Evolutionary conservation across 106 monocot species (phyloP), one percentile per base, ranked within the genome.

Genomic region (Chionographis japonica): DNA sequence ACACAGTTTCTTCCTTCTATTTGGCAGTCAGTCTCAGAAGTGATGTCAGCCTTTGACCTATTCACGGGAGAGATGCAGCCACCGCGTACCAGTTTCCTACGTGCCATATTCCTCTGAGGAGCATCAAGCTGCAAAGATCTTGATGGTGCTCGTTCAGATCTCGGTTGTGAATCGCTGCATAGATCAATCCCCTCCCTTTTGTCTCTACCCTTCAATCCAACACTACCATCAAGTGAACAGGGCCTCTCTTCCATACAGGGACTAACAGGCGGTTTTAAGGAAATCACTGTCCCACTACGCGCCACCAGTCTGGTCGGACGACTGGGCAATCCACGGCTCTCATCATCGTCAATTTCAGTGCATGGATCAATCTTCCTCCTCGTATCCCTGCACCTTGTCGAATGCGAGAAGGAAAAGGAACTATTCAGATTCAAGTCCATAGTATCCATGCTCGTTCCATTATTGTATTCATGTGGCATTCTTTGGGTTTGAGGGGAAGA

Each of bases 131-230:
- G 54, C 38, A 39, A 37, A 17, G 50, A 4, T 17, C 50, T 51
- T 49, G 12, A 60, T 27, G 12, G 10, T 12, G 20, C 50, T 65
- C 35, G 50, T 58, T 71, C 71, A 17, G 19, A 49, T 61, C 51
- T 42, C 56, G 16, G 39, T 58, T 39, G 36, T 50, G 66, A 67
- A 70, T 71, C 67, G 27, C 8, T 35, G 37, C 61, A 50, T 9
- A 61, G 54, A 66, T 67, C 70, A 78, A 67, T 37, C 7, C 42
- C 50, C 51, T 83, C 75, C 52, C 74, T 70, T 70, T 78, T 76
- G 58, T 68, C 73, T 61, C 40, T 61, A 40, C 43, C 41, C 11
- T 40, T 73, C 53, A 52, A 42, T 4, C 11, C 56, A 12, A 15
- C 9, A 36, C 57, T n/a, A 4, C 36, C 67, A 58, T 51, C 12